phyloP scores from a whole-genome alignment of 2,329 filamentous ascomycete genomes.

The Thyridium curvatum region DNA sequence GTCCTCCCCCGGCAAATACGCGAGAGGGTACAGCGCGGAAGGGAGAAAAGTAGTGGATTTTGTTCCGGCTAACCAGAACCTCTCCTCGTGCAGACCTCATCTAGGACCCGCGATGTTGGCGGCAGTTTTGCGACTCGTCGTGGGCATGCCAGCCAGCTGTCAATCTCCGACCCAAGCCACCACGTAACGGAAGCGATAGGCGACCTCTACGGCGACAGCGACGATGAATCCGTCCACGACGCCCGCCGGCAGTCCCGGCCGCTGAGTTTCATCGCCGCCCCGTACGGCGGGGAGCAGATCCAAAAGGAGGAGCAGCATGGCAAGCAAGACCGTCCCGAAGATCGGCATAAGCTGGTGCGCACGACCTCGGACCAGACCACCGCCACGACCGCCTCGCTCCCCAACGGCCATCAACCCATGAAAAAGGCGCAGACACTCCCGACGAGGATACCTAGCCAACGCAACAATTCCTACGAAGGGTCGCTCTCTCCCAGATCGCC shows the following conservation, averaged over 20 bases:
- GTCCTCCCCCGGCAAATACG: no score
- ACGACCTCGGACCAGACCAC: constrained; percentile 38
- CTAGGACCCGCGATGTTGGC: constrained; percentile 50
- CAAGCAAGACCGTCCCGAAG: constrained; percentile 22
- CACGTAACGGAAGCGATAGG: constrained; percentile 94
- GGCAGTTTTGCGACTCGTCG: constrained; percentile 52
- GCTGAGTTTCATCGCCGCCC: constrained; percentile 65
- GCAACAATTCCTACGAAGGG: constrained; percentile 32
- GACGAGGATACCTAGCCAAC: constrained; percentile 29
- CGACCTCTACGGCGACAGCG: constrained; percentile 77
- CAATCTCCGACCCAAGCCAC: constrained; percentile 81
- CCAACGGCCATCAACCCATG: constrained; percentile 6
- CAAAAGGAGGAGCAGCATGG: constrained; percentile 19
- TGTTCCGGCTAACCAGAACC: neutral
- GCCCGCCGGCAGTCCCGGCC: constrained; percentile 53
- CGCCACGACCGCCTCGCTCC: no score
- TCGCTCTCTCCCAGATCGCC: constrained; percentile 23
- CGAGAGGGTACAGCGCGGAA: no score
- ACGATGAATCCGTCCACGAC: constrained; percentile 49
- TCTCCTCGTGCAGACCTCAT: constrained; percentile 42
- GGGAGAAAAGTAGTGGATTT: neutral
- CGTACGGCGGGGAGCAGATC: constrained; percentile 47
- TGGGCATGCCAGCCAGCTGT: constrained; percentile 52
- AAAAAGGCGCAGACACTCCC: constrained; percentile 38
- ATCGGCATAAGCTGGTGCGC: constrained; percentile 34